These are phyloP conservation scores for Hypoxylon lenormandii DNA, from an alignment of 495 filamentous ascomycete species.

Conservation along the genomic window DNA sequence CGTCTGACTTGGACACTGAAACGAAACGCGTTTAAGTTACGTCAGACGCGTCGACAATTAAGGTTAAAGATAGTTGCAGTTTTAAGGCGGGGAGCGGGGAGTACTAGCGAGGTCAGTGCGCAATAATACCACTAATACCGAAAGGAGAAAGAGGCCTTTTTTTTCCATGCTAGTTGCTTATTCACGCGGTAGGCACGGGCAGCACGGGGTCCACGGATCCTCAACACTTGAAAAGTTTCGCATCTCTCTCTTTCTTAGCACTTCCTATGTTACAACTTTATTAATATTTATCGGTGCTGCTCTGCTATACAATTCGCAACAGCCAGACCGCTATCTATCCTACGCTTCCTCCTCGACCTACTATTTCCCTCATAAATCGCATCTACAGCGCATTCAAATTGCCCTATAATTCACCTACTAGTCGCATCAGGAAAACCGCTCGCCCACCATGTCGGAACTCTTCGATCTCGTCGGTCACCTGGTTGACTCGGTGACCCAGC, in stretches of 20 bases:
- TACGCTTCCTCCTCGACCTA: too few relatives aligned
- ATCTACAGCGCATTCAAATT: not conserved
- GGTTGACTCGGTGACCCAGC: conserved; percentile 39
- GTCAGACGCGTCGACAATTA: conserved; percentile 35
- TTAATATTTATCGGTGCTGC: too few relatives aligned
- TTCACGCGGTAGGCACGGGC: conserved; percentile 27
- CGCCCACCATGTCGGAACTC: conserved; percentile 53
- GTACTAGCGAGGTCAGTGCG: conserved; percentile 7
- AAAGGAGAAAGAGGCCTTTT: not conserved
- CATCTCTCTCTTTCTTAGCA: not conserved
- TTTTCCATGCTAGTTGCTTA: conserved; percentile 4
- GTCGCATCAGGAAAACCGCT: conserved; percentile 9
- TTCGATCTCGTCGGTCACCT: conserved; percentile 48
- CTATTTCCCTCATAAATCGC: too few relatives aligned
- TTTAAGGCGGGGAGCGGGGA: not conserved
- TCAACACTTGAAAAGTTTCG: conserved; percentile 26
- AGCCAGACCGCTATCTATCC: too few relatives aligned
- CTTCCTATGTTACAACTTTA: too few relatives aligned
- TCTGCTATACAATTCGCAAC: too few relatives aligned
- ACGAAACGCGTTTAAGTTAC: conserved; percentile 26
- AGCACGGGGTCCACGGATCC: conserved; percentile 3
- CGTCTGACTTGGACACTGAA: conserved; percentile 3
- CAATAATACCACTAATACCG: conserved; percentile 3
- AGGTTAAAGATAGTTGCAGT: conserved; percentile 22
- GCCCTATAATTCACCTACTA: not conserved